These are phyloP conservation scores for Schizophyllum amplum DNA, from an alignment of 1,284 basidiomycete species.

Conservation along the genomic window DNA sequence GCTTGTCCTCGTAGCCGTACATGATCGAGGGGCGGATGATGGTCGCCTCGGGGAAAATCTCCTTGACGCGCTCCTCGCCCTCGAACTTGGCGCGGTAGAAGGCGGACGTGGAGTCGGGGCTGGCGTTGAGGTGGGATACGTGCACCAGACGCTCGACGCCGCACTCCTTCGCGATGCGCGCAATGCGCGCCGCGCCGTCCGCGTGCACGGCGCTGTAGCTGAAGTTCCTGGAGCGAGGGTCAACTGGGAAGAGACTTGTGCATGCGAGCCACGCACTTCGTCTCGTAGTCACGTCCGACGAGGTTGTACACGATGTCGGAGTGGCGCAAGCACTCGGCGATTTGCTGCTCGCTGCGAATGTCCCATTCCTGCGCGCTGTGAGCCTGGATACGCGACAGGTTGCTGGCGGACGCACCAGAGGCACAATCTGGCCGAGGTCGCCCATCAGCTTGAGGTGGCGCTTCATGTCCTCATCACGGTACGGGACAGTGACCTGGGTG, in stretches of 20 bases:
- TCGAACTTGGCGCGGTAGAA: conserved; percentile 89
- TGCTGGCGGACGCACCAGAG: conserved; percentile 56
- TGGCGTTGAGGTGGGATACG: conserved; percentile 93
- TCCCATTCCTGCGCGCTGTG: conserved; percentile 78
- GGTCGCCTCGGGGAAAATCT: conserved; percentile 82
- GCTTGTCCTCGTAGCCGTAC: conserved; percentile 93
- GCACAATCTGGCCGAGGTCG: conserved; percentile 94
- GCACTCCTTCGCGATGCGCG: conserved; percentile 67
- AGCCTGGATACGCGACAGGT: conserved; percentile 5
- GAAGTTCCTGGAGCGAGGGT: conserved; percentile 59
- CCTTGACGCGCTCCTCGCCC: conserved; percentile 85
- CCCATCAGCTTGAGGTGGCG: conserved; percentile 89
- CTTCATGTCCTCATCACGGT: conserved; percentile 94
- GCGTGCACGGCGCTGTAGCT: conserved; percentile 74
- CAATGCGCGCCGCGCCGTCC: conserved; percentile 75
- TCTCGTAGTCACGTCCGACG: conserved; percentile 85
- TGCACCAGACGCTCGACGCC: conserved; percentile 89
- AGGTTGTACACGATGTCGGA: conserved; percentile 98
- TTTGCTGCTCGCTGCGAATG: conserved; percentile 80
- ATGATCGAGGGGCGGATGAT: conserved; percentile 83
- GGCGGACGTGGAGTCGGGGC: conserved; percentile 67
- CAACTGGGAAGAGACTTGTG: conserved; percentile 1
- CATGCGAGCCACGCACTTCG: conserved; percentile 67
- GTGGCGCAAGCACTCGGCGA: conserved; percentile 90
- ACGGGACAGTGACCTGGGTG: conserved; percentile 92